phyloP scores from a whole-genome alignment of 2,329 filamentous ascomycete genomes.

The Colletotrichum costaricense region DNA sequence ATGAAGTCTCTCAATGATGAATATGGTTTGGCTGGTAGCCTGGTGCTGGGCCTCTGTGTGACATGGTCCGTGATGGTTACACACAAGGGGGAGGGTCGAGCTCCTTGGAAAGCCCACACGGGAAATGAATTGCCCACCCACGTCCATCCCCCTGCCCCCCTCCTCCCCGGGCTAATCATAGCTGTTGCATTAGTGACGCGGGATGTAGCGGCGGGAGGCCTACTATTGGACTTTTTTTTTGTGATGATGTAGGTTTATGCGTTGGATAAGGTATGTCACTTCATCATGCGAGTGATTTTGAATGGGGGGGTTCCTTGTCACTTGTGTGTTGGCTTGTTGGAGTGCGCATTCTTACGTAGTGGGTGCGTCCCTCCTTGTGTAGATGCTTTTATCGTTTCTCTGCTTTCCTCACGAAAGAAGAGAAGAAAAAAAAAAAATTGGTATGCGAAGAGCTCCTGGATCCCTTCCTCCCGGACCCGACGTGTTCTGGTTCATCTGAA shows the following conservation, averaged over 20 bases:
- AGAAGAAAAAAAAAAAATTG: too few species aligned
- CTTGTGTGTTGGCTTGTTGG: too few species aligned
- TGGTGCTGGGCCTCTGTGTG: neutral
- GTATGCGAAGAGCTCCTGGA: too few species aligned
- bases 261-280: neutral
- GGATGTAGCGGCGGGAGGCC: neutral
- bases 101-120: neutral
- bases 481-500: too few species aligned
- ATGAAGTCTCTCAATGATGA: neutral
- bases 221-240: neutral
- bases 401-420: too few species aligned
- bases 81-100: neutral
- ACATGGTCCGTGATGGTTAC: neutral
- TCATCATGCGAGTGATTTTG: neutral
- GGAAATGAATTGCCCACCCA: neutral
- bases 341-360: too few species aligned
- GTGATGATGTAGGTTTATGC: neutral
- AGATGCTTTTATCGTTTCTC: too few species aligned
- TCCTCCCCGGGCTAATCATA: neutral
- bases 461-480: too few species aligned
- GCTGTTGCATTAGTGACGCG: conserved; percentile 2
- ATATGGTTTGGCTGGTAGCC: too few species aligned
- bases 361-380: too few species aligned
- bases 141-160: neutral
- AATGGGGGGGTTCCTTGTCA: neutral